Evolutionary conservation across 2,329 filamentous ascomycete genomes (phyloP).

Genomic region (Alternaria gaisen): DNA sequence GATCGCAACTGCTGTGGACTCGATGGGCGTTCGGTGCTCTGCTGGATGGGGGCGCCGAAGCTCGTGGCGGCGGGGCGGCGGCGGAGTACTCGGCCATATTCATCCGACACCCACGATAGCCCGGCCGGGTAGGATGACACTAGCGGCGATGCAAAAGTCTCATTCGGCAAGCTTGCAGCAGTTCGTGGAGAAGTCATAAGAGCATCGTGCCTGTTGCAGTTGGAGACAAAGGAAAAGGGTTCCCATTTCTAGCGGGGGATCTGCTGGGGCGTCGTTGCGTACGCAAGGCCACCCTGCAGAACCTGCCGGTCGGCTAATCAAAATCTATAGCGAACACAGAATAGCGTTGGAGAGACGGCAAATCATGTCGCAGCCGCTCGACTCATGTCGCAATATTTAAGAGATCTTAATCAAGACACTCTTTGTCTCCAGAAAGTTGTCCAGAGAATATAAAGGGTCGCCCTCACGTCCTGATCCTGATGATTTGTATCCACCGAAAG

Average conservation of each 20-base stretch:
- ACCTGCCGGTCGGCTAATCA: slow-evolving; percentile 25
- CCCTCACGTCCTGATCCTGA: slow-evolving; percentile 50
- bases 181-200: slow-evolving; percentile 21
- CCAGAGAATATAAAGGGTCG: slow-evolving; percentile 38
- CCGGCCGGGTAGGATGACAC: slow-evolving; percentile 13
- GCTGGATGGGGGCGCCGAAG: slow-evolving; percentile 25
- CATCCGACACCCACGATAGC: slow-evolving; percentile 20
- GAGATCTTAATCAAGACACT: slow-evolving; percentile 43
- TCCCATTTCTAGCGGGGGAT: slow-evolving; percentile 25
- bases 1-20: slow-evolving; percentile 50
- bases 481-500: slow-evolving; percentile 55
- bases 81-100: slow-evolving; percentile 41
- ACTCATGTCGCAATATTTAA: slow-evolving; percentile 18
- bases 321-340: slow-evolving; percentile 12
- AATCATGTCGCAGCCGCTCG: slow-evolving; percentile 8
- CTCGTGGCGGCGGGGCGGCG: slow-evolving; percentile 24
- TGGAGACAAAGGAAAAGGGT: slow-evolving; percentile 18
- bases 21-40: slow-evolving; percentile 43
- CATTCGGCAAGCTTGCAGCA: slow-evolving; percentile 30
- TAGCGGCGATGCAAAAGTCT: slow-evolving; percentile 22
- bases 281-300: slow-evolving; percentile 22
- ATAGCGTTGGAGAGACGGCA: slow-evolving; percentile 14
- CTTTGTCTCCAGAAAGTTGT: slow-evolving; percentile 50
- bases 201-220: slow-evolving; percentile 19
- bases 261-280: slow-evolving; percentile 12